These are phyloP conservation scores for Botrytis pseudocinerea DNA, from an alignment of 2,329 filamentous ascomycete species.

Conservation along the genomic window DNA sequence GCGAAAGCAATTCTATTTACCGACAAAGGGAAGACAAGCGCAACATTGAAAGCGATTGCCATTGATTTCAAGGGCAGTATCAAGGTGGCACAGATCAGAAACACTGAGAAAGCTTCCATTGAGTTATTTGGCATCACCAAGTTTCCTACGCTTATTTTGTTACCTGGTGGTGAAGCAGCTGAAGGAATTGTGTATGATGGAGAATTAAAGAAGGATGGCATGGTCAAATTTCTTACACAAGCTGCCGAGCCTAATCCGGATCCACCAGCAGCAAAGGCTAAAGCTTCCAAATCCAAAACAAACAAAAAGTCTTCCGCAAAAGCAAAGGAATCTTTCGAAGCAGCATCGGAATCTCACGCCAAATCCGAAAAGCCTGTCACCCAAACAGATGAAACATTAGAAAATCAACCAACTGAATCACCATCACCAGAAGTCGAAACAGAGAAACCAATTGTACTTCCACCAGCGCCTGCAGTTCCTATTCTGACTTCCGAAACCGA, in stretches of 20 bases:
- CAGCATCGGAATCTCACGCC: slow-evolving; percentile 53
- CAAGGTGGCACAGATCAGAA: slow-evolving; percentile 76
- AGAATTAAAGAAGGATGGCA: slow-evolving; percentile 78
- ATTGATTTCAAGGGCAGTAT: slow-evolving; percentile 87
- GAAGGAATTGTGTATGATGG: slow-evolving; percentile 75
- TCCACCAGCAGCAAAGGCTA: slow-evolving; percentile 53
- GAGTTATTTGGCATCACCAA: slow-evolving; percentile 73
- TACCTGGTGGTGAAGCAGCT: slow-evolving; percentile 67
- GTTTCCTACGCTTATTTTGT: slow-evolving; percentile 78
- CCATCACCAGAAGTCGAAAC: slow-evolving; percentile 42
- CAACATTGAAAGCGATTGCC: slow-evolving; percentile 78
- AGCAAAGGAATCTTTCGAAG: slow-evolving; percentile 51
- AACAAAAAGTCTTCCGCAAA: slow-evolving; percentile 42
- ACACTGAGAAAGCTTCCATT: slow-evolving; percentile 61
- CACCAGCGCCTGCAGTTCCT: slow-evolving; percentile 62
- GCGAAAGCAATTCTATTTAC: slow-evolving; percentile 91
- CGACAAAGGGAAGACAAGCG: slow-evolving; percentile 85
- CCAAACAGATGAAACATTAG: slow-evolving; percentile 52
- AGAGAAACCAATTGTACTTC: slow-evolving; percentile 49
- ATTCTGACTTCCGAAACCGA: slow-evolving; percentile 63
- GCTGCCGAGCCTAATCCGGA: slow-evolving; percentile 78
- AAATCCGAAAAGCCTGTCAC: slow-evolving; percentile 50
- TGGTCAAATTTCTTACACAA: slow-evolving; percentile 81
- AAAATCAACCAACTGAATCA: slow-evolving; percentile 55
- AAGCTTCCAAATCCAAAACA: slow-evolving; percentile 46